Evolutionary conservation across 305 asterid genomes (phyloP).

Genomic region (Petunia hybrid): DNA sequence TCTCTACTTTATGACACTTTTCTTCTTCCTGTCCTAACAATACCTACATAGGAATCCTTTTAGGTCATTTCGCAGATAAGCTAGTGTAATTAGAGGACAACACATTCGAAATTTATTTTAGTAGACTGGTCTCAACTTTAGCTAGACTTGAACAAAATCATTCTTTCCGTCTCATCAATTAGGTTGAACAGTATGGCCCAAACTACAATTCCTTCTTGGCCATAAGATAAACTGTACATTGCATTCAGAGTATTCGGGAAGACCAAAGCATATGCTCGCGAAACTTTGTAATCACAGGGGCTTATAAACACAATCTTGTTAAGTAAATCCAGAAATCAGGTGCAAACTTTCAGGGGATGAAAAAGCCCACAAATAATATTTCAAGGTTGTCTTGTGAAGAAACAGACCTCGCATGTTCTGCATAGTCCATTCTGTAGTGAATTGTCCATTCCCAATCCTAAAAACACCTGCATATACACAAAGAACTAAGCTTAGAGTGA

Average conservation of each 20-base stretch:
- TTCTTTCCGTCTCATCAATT: background rate
- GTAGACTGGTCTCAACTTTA: background rate
- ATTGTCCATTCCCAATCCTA: constrained; percentile 45
- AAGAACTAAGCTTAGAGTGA: too few species aligned
- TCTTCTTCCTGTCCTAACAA: constrained; percentile 31
- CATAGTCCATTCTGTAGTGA: constrained; percentile 31
- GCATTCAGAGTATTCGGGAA: background rate
- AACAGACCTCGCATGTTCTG: constrained; percentile 54
- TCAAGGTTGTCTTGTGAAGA: background rate
- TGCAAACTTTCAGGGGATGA: background rate
- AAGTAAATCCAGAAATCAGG: too few species aligned
- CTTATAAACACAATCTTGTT: background rate
- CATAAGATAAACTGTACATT: background rate
- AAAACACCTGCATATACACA: constrained; percentile 49
- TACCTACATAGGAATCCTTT: constrained; percentile 34
- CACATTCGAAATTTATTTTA: too few species aligned
- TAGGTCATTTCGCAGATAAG: too few species aligned
- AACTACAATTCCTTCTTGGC: background rate
- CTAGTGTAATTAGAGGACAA: too few species aligned
- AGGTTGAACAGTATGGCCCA: background rate
- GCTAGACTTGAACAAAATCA: background rate
- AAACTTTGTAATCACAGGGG: background rate
- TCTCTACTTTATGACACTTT: constrained; percentile 32
- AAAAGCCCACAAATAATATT: background rate
- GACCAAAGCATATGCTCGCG: background rate